phyloP scores from a whole-genome alignment of 371 early-diverging fungal species.

The Apophysomyces elegans region DNA sequence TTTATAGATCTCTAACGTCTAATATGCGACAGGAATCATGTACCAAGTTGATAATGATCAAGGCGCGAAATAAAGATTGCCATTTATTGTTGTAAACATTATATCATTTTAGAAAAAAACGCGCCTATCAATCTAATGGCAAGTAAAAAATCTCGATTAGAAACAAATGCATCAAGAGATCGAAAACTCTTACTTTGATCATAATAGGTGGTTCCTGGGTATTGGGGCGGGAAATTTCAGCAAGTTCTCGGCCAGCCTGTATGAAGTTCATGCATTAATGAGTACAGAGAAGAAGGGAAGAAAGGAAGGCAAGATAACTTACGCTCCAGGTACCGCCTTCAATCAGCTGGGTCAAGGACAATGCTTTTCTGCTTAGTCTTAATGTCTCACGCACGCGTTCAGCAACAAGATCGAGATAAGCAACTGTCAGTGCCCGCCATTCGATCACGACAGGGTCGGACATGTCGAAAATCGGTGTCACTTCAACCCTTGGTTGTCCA shows the following conservation, averaged over 20 bases:
- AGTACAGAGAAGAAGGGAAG: background rate
- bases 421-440: conserved; percentile 92
- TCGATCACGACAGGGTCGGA: conserved; percentile 86
- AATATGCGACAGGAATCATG: too few species aligned
- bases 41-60: too few species aligned
- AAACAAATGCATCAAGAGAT: background rate
- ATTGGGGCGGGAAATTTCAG: conserved; percentile 77
- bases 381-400: conserved; percentile 66
- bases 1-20: too few species aligned
- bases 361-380: conserved; percentile 54
- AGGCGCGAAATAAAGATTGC: too few species aligned
- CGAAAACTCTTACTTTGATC: conserved; percentile 48
- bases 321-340: conserved; percentile 92
- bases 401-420: conserved; percentile 79
- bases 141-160: background rate
- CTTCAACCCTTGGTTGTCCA: conserved; percentile 50
- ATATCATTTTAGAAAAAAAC: conserved; percentile 18
- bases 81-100: background rate
- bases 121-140: conserved; percentile 21
- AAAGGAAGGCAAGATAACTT: conserved; percentile 21
- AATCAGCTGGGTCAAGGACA: conserved; percentile 83
- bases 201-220: conserved; percentile 91
- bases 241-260: conserved; percentile 89
- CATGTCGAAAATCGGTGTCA: conserved; percentile 74
- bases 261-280: background rate